Evolutionary conservation across 179 eudicot genomes (phyloP).

Genomic region (Patellifolia procumbens): DNA sequence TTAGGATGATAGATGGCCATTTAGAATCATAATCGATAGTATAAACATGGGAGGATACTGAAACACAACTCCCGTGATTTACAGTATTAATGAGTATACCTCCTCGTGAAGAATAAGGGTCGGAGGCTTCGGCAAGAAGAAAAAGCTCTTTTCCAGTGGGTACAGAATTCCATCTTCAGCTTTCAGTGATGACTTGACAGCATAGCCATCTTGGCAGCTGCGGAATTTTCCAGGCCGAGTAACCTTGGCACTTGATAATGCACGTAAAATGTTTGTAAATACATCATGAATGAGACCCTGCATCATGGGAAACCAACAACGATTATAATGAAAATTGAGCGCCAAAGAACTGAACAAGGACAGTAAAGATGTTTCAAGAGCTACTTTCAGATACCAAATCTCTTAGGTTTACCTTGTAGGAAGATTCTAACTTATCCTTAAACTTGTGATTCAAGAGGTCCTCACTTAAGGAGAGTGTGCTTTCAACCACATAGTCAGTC

Average conservation of each 20-base stretch:
- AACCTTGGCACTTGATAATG: constrained; percentile 87
- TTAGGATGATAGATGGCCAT: not conserved
- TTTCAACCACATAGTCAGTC: constrained; percentile 80
- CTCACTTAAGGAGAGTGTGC: constrained; percentile 64
- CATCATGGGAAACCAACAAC: constrained; percentile 1
- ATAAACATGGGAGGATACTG: not conserved
- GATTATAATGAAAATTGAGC: not conserved
- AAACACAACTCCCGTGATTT: not conserved
- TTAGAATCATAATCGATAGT: not conserved
- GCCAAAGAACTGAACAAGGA: not conserved
- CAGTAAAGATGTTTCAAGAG: not conserved
- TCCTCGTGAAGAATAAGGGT: constrained; percentile 96
- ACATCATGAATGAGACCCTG: constrained; percentile 98
- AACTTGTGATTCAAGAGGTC: constrained; percentile 75
- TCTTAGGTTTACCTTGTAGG: constrained; percentile 61
- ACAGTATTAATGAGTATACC: constrained; percentile 31
- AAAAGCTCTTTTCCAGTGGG: constrained; percentile 97
- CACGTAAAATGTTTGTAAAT: constrained; percentile 82
- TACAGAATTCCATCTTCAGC: constrained; percentile 97
- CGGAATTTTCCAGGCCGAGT: constrained; percentile 98
- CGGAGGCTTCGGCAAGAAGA: constrained; percentile 97
- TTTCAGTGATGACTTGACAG: constrained; percentile 92
- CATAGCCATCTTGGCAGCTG: constrained; percentile 90
- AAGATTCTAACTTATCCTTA: constrained; percentile 80
- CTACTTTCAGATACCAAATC: constrained; percentile 10